phyloP scores from a whole-genome alignment of 2,329 filamentous ascomycete genomes.

The Penicillium sp. region DNA sequence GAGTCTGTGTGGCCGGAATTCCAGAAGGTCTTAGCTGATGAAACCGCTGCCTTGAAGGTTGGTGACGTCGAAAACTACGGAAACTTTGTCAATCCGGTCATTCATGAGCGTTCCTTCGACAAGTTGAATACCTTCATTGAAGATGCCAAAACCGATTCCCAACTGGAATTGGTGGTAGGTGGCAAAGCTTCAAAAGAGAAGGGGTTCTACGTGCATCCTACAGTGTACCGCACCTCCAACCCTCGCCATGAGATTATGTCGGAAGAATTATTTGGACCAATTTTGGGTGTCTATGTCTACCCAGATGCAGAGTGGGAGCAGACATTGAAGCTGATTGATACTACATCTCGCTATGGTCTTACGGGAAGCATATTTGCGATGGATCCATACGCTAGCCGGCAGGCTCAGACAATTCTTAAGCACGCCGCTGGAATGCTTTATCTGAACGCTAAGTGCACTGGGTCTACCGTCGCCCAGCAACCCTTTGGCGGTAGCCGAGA shows the following conservation, averaged over 20 bases:
- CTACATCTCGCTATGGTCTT: slow-evolving; percentile 24
- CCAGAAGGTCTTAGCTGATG: slow-evolving; percentile 65
- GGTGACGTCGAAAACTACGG: slow-evolving; percentile 69
- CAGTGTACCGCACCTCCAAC: slow-evolving; percentile 73
- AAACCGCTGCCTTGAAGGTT: slow-evolving; percentile 70
- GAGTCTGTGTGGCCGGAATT: slow-evolving; percentile 74
- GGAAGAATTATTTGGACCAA: slow-evolving; percentile 78
- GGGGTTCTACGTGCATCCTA: slow-evolving; percentile 81
- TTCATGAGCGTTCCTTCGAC: slow-evolving; percentile 77
- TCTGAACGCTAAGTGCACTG: slow-evolving; percentile 63
- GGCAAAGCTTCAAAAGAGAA: slow-evolving; percentile 74
- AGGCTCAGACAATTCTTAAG: slow-evolving; percentile 57
- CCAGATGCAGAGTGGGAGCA: slow-evolving; percentile 58
- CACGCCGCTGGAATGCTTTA: slow-evolving; percentile 64
- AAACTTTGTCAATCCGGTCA: slow-evolving; percentile 84
- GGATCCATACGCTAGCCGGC: slow-evolving; percentile 53
- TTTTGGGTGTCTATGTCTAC: slow-evolving; percentile 75
- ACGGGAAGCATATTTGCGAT: slow-evolving; percentile 33
- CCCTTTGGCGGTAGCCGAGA: slow-evolving; percentile 59
- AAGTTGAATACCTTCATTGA: slow-evolving; percentile 77
- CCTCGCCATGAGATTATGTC: slow-evolving; percentile 71
- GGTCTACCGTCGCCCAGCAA: slow-evolving; percentile 61
- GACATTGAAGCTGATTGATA: slow-evolving; percentile 21
- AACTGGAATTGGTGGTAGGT: slow-evolving; percentile 73
- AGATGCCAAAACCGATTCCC: slow-evolving; percentile 70